Base-by-base conservation (phyloP, 2,329 filamentous ascomycete genomes). In the Elsinoe ampelina region DNA sequence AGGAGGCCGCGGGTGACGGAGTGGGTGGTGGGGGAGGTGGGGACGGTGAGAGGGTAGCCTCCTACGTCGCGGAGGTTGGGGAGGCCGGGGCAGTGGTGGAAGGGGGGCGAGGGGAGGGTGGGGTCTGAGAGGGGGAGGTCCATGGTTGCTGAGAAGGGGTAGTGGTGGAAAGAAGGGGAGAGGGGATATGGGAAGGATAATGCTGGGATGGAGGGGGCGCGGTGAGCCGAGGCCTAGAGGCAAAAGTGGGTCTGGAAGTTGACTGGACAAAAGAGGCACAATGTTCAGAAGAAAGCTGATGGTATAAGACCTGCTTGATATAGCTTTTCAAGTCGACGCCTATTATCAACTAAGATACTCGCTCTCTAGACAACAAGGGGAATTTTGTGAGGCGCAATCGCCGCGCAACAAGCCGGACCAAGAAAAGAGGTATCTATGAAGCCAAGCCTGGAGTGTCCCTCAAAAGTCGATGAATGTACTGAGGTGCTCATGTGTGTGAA, bases 21-120 rank as follows among this genome's bases (percentile, higher is more conserved):
- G 68, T 72, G 54, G 57, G 63, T 8, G 45, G 80, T 66, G 8
- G 76, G 72, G 22, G 41, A 35, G 26, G 47, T 54, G 12, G 57
- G 50, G 7, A 59, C 62, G 8, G 57, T 66, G 57, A 54, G 65
- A 17, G 48, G 13, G 61, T 83, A 81, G 43, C 82, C 82, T 60
- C 83, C 84, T 22, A 85, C 72, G 66, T 87, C 84, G 56, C 86
- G 79, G 66, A 89, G 83, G 70, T 89, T 89, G 60, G 74, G 75
- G 35, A 88, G 75, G 17, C 84, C 84, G 2, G 76, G 71, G 34
- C 85, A 72, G 55, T 64, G 58, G 34, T 69, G 57, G 62, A 69
- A 73, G 13, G 72, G 65, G 5, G 70, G 67, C 4, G 17, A 22
- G 52, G 22, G 57, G 47, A 58, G 57, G 39, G 54, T 41, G 30